Base-by-base conservation (phyloP, 2,329 filamentous ascomycete species). In the Coniochaeta prunicola region DNA sequence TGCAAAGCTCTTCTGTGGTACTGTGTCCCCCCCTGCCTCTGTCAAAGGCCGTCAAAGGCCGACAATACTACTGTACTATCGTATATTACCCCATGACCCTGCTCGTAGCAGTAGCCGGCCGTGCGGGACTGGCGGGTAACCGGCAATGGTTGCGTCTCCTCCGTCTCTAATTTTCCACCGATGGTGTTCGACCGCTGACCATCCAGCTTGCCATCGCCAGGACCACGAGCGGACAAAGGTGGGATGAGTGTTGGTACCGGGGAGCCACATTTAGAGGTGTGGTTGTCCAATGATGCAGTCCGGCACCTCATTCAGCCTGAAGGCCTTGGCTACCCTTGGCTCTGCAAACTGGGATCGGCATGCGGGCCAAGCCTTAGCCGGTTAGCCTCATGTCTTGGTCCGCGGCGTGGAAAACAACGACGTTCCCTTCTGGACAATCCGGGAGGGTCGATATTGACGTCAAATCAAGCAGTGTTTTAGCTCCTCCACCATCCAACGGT, bases 331-430 rank as follows among this genome's bases (percentile, higher is more conserved):
- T 45, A 21, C 30, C 53, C 53, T 36, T 33, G 50, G 50, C 21
- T 45, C 38, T n/a, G 38, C 13, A 6, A 53, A 13, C 13, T 33
- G 24, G n/a, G 53, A 55, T 33, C 53, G 34, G 21, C 53, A 54
- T 33, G 33, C 33, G 36, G 33, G 50, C 33, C 33, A 55, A 55
- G 53, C 53, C 53, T 21, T 36, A 33, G 53, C 53, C 28, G 53
- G 53, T 53, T 55, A 55, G 53, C 53, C 53, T 33, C 53, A 55
- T 21, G 53, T 55, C 33, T 55, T 55, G 36, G 36, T 38, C 36
- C 19, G n/a, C n/a, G 4, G 15, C 15, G 36, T 38, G 53, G 30
- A 12, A n/a, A n/a, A 24, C 17, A 55, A 55, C 53, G n/a, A 33
- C 28, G n/a, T 30, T 34, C 13, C 4, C 10, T 36, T 13, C 53